phyloP scores from a whole-genome alignment of 1,139 yeast genomes.

The Geotrichum fermentans region DNA sequence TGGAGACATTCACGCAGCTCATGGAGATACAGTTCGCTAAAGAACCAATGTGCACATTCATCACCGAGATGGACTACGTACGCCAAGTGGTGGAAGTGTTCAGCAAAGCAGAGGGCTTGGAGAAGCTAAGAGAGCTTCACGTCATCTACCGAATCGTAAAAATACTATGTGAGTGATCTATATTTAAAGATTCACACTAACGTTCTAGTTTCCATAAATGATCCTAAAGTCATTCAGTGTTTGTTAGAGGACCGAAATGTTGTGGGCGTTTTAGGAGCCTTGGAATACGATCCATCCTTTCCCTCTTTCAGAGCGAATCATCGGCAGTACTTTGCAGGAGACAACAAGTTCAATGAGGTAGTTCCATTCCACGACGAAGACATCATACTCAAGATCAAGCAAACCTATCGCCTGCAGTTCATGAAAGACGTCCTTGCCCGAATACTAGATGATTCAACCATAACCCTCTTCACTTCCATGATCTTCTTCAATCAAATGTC shows the following conservation, averaged over 20 bases:
- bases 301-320: constrained; percentile 77
- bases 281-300: constrained; percentile 87
- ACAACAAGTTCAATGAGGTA: constrained; percentile 64
- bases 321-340: constrained; percentile 56
- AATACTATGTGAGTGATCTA: constrained; percentile 35
- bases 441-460: constrained; percentile 72
- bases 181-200: background rate
- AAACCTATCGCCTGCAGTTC: constrained; percentile 72
- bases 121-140: constrained; percentile 52
- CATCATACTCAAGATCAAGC: constrained; percentile 55
- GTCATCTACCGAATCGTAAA: constrained; percentile 68
- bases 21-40: constrained; percentile 32
- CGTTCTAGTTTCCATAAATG: constrained; percentile 59
- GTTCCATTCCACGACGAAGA: constrained; percentile 54
- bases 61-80: constrained; percentile 46
- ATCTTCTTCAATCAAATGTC: constrained; percentile 67
- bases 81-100: constrained; percentile 50
- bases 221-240: constrained; percentile 59
- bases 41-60: constrained; percentile 33
- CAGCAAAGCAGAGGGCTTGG: constrained; percentile 49
- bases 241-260: constrained; percentile 60
- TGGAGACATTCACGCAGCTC: constrained; percentile 38
- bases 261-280: constrained; percentile 66
- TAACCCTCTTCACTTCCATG: constrained; percentile 57
- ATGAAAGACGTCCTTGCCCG: constrained; percentile 81